Evolutionary conservation across 2,329 filamentous ascomycete species (phyloP).

Genomic region (Akanthomyces muscarius): DNA sequence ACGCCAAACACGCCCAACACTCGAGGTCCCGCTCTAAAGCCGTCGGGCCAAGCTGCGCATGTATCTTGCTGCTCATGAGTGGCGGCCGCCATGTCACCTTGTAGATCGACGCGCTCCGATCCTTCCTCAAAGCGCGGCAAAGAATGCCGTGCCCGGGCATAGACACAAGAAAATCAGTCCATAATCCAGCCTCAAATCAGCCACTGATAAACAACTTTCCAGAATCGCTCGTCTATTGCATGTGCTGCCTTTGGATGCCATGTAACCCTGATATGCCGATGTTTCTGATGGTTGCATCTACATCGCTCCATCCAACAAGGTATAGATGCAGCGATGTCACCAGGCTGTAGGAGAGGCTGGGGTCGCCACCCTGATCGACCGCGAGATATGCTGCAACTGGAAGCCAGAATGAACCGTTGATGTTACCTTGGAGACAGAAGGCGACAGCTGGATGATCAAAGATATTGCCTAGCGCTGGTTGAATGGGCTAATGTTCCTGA

Average conservation of each 20-base stretch:
- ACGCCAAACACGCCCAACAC: neutral
- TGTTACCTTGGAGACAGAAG: conserved; percentile 11
- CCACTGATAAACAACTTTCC: no score
- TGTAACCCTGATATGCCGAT: neutral
- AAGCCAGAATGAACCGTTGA: neutral
- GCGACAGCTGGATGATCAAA: neutral
- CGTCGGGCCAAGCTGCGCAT: neutral
- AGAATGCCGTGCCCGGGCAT: no score
- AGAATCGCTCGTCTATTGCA: neutral
- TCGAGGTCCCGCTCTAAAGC: neutral
- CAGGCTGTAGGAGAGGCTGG: neutral
- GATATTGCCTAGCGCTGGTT: neutral
- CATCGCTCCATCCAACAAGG: neutral
- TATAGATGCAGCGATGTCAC: neutral
- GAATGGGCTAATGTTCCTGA: neutral
- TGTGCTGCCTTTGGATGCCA: neutral
- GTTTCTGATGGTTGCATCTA: neutral
- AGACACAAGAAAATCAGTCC: no score
- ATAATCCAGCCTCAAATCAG: neutral
- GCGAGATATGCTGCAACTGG: neutral
- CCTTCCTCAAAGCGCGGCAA: neutral
- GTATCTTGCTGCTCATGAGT: neutral
- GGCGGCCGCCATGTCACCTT: neutral
- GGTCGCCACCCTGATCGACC: neutral
- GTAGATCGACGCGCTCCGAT: neutral